Evolutionary conservation across 257 asterid species (phyloP), one percentile per base, ranked within the genome.

Genomic region (Nicotiana sylvestris): DNA sequence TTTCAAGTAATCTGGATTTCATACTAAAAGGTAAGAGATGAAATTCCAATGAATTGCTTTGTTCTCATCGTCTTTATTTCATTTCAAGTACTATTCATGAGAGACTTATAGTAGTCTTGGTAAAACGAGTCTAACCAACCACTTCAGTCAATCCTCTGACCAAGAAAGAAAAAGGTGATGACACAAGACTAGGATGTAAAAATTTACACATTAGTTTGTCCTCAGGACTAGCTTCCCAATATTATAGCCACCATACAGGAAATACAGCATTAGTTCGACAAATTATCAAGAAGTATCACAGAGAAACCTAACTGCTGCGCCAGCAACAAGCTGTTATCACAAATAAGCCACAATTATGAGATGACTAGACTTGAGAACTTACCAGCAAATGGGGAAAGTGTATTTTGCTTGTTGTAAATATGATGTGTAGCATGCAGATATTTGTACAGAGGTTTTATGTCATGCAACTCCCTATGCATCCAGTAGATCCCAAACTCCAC

Each of bases 321-420:
- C 1, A 46, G 61, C 77, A n/a, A 25, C 29, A 17, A 16, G 39
- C 9, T 27, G 65, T 64, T 43, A 27, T 35, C 27, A 16, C 18
- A 60, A 80, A 27, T 9, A 62, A 25, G n/a, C 64, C 6, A 68
- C 16, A 39, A 74, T 13, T 53, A 27, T 25, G 64, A 80, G 77
- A 85, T 66, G 72, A 64, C 27, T 49, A 49, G 80, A 74, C 39
- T 78, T 33, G 37, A 65, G 88, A 85, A 85, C 83, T 78, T 87
- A 93, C 98, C 99, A 77, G 99, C 98, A 90, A 96, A 96, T 0
- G 98, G 99, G 83, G 99, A 96, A 80, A 96, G 98, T 25, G 99
- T 94, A 80, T 94, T 94, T 85, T 96, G 98, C 96, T 96, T 96
- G 95, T 96, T 96, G 88, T 96, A 93, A 87, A 96, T 93, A 89